A percentile compares a stretch with the other conserved stretches of the same genome.
Evolutionary conservation across 177 flowering plant species (phyloP).

Genomic region (Telopea speciosissima): DNA sequence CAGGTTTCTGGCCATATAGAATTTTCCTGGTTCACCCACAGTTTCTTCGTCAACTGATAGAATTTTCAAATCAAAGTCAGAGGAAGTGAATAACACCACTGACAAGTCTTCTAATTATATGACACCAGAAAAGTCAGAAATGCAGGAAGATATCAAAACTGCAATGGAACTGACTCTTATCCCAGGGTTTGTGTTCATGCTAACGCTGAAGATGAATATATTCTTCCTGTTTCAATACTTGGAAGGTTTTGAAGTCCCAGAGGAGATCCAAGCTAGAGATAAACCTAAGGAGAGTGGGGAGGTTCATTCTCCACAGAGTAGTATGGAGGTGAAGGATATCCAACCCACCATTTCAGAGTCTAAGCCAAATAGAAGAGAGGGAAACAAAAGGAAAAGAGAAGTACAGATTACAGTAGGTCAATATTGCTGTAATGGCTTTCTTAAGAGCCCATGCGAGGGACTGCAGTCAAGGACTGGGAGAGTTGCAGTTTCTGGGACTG

Average conservation of each 20-base stretch:
- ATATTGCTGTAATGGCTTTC: constrained; percentile 26
- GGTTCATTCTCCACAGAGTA: constrained; percentile 17
- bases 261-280: constrained; percentile 5
- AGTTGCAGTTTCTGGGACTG: constrained; percentile 15
- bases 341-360: constrained; percentile 10
- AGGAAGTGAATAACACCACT: constrained; percentile 4
- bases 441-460: constrained; percentile 86
- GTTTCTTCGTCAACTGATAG: neutral
- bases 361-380: constrained; percentile 13
- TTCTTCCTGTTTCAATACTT: neutral
- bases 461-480: constrained; percentile 56
- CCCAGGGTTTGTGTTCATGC: constrained; percentile 4
- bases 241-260: constrained; percentile 9
- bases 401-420: constrained; percentile 16
- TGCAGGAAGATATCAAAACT: constrained; percentile 3
- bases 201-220: constrained; percentile 1
- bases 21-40: neutral
- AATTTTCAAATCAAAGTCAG: constrained; percentile 7
- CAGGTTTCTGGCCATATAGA: constrained; percentile 10
- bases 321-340: constrained; percentile 12
- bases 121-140: constrained; percentile 1
- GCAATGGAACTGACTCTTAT: constrained; percentile 3
- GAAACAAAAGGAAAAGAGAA: constrained; percentile 41
- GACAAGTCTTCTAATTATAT: constrained; percentile 7
- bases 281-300: neutral